Base-by-base conservation (phyloP, 1,284 basidiomycete species). In the Pholiota adiposa region DNA sequence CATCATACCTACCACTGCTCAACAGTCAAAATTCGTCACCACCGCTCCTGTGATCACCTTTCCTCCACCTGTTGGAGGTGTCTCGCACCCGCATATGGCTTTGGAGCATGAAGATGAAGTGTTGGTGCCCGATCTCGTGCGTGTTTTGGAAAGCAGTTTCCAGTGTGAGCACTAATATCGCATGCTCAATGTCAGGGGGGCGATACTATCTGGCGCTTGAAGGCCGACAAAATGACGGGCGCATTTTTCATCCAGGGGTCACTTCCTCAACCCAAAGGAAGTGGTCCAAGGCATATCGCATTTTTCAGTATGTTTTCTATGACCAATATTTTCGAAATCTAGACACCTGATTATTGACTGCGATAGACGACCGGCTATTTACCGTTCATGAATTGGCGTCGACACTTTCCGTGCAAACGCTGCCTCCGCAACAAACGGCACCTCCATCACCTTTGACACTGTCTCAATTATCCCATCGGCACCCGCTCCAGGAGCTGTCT, bases 251-350 rank as follows among this genome's bases (percentile, higher is more conserved):
- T 90, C 46, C 82, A 84, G 54, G 89, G 89, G 6, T 77, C 77
- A 25, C 87, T 92, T 57, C 77, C 79, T 54, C 87, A 89, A 60
- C 86, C 87, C 0, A 67, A 71, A 14, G 85, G 85, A 14, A 89
- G 85, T 59, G 89, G 89, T 2, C 89, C 90, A 0, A 76, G 88
- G 27, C 88, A 89, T 70, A 84, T 86, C 55, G 80, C 80, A 7
- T 77, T 85, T 49, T 74, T 75, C 63, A 77, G 86, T 86, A 68
- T 38, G 77, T 65, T 29, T 23, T 34, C 41, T 19, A 27, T 51
- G 25, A 51, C n/a, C 14, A 2, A 16, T 27, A 27, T 25, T 25
- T 18, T 19, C 49, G 33, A 41, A 44, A 46, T 31, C 29, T 31
- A 1, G 18, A 23, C 19, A 21, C 50, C 33, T 51, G 21, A 41